phyloP scores from a whole-genome alignment of 176 grass and related monocot species.

The Phoenix dactylifera region DNA sequence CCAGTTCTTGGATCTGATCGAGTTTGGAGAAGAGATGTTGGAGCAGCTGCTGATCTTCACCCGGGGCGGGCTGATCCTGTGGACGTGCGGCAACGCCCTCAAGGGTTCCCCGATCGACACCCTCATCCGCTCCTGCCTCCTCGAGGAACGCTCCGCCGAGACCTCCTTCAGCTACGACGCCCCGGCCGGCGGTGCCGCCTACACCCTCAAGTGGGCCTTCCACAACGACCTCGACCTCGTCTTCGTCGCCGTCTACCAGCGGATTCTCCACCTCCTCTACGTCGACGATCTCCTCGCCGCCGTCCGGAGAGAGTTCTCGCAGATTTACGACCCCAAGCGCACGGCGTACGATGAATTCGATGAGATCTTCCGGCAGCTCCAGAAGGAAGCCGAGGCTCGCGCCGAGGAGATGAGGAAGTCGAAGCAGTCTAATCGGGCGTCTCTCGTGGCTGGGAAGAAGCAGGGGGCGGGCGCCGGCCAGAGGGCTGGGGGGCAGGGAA shows the following conservation, averaged over 20 bases:
- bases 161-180: conserved; percentile 50
- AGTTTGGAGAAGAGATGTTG: conserved; percentile 42
- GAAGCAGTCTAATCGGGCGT: conserved; percentile 21
- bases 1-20: not conserved
- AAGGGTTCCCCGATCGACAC: conserved; percentile 87
- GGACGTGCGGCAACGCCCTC: conserved; percentile 56
- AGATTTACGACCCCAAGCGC: conserved; percentile 49
- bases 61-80: conserved; percentile 81
- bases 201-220: conserved; percentile 89
- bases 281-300: conserved; percentile 77
- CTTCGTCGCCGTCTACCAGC: conserved; percentile 90
- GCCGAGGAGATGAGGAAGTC: conserved; percentile 74
- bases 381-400: conserved; percentile 72
- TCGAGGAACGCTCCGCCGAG: conserved; percentile 89
- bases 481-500: no score
- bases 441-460: conserved; percentile 17
- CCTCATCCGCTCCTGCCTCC: conserved; percentile 87
- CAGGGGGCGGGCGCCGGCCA: not conserved
- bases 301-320: conserved; percentile 47
- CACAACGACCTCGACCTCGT: conserved; percentile 88
- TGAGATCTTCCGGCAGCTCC: conserved; percentile 67
- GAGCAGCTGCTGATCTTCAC: conserved; percentile 97
- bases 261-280: conserved; percentile 80
- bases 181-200: conserved; percentile 14
- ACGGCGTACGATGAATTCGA: conserved; percentile 35